Evolutionary conservation across 2,329 filamentous ascomycete genomes (phyloP).

Genomic region (Cordyceps militaris): DNA sequence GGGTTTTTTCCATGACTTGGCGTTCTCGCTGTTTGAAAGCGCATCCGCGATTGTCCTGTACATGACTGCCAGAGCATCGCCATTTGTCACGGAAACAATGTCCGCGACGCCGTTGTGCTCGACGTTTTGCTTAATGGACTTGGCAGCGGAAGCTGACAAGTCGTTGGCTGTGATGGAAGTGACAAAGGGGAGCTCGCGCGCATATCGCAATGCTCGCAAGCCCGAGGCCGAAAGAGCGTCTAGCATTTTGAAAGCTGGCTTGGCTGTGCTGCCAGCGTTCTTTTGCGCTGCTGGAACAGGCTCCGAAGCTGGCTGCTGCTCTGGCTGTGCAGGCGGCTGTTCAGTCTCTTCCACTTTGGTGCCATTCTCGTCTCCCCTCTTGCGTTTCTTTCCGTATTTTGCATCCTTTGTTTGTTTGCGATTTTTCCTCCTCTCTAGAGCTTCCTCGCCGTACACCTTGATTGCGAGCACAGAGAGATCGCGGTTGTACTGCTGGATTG

Average conservation of each 20-base stretch:
- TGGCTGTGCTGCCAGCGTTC: conserved; percentile 24
- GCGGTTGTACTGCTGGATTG: conserved; percentile 97
- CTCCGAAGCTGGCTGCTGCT: conserved; percentile 2
- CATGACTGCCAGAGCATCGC: conserved; percentile 89
- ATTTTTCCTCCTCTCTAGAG: conserved; percentile 36
- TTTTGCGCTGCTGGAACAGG: background rate
- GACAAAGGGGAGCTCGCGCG: conserved; percentile 78
- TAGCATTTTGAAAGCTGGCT: conserved; percentile 67
- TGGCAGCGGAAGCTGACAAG: conserved; percentile 67
- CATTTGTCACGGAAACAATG: conserved; percentile 65
- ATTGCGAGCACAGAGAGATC: conserved; percentile 91
- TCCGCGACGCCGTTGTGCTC: conserved; percentile 69
- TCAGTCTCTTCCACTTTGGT: conserved; percentile 15
- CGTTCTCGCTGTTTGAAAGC: conserved; percentile 34
- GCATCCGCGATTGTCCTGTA: conserved; percentile 60
- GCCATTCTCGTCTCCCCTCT: conserved; percentile 28
- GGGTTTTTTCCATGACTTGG: conserved; percentile 31
- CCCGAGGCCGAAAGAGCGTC: conserved; percentile 94
- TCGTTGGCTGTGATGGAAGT: conserved; percentile 87
- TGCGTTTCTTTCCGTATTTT: conserved; percentile 34
- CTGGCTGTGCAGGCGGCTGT: background rate
- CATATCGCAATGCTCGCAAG: conserved; percentile 83
- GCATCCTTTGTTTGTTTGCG: conserved; percentile 23
- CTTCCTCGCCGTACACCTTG: conserved; percentile 73
- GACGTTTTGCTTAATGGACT: conserved; percentile 78